Evolutionary conservation across 805 yeast species (phyloP).

Genomic region (Myxozyma sirexii): DNA sequence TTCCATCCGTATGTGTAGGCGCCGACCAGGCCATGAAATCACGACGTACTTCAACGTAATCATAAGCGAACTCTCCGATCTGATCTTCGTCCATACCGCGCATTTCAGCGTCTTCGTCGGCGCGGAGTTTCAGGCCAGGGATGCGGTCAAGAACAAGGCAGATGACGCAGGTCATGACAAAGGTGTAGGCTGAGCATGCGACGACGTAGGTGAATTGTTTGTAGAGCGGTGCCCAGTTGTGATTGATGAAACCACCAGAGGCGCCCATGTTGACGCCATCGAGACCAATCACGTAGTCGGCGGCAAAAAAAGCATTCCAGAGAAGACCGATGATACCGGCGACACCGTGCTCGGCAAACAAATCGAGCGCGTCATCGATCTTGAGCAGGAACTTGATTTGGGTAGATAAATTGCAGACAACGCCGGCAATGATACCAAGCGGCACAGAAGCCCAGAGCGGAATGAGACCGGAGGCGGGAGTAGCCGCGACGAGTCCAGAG

Average conservation of each 20-base stretch:
- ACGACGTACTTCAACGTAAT: constrained; percentile 93
- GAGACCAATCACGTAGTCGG: constrained; percentile 84
- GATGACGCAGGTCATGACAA: constrained; percentile 73
- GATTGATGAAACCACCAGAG: constrained; percentile 93
- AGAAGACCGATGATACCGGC: constrained; percentile 90
- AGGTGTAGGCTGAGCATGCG: constrained; percentile 74
- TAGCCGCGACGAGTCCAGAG: constrained; percentile 95
- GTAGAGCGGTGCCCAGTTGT: constrained; percentile 88
- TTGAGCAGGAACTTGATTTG: constrained; percentile 76
- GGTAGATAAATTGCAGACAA: constrained; percentile 87
- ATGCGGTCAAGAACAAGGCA: constrained; percentile 73
- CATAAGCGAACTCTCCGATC: constrained; percentile 98
- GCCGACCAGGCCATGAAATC: constrained; percentile 60
- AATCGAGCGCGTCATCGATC: constrained; percentile 92
- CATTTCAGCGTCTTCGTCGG: constrained; percentile 81
- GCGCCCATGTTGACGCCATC: constrained; percentile 60
- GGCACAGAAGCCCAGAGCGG: constrained; percentile 90
- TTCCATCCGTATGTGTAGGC: constrained; percentile 36
- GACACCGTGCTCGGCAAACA: constrained; percentile 97
- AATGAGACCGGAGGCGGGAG: constrained; percentile 90
- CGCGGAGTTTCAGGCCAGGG: constrained; percentile 81
- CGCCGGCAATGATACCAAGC: constrained; percentile 78
- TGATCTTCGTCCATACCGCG: constrained; percentile 94
- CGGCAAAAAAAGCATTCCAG: constrained; percentile 88
- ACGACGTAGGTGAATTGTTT: constrained; percentile 81